These are phyloP conservation scores for Skeletonema tropicum DNA, from an alignment of 108 stramenopile genomes.

Conservation along the genomic window DNA sequence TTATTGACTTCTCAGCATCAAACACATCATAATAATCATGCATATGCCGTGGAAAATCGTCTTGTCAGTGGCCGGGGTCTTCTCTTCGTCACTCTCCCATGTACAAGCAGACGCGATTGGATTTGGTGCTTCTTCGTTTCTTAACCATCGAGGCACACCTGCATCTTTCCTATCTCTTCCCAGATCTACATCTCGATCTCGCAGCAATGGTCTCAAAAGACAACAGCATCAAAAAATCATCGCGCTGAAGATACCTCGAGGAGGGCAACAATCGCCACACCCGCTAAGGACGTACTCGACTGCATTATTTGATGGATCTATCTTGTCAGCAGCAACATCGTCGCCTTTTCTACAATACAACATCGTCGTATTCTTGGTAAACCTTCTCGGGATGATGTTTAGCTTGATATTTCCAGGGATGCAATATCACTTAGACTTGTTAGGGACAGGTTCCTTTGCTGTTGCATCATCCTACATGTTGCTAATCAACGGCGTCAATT, in stretches of 20 bases:
- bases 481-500: background rate
- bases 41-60: background rate
- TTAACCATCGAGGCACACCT: background rate
- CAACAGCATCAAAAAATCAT: background rate
- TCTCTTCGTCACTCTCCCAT: background rate
- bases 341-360: constrained; percentile 29
- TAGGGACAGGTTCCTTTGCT: constrained; percentile 85
- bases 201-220: background rate
- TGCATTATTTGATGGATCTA: background rate
- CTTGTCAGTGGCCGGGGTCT: background rate
- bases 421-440: constrained; percentile 71
- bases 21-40: background rate
- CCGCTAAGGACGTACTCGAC: background rate
- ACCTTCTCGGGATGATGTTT: constrained; percentile 23
- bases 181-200: background rate
- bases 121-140: background rate
- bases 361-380: background rate
- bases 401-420: constrained; percentile 21
- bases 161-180: background rate
- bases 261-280: constrained; percentile 7
- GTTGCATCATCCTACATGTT: constrained; percentile 44
- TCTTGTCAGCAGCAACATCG: background rate
- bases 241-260: background rate
- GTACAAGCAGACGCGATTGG: background rate
- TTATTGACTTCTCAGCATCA: background rate